Evolutionary conservation across 768 basidiomycete genomes (phyloP).

Genomic region (Lactarius evosmus): DNA sequence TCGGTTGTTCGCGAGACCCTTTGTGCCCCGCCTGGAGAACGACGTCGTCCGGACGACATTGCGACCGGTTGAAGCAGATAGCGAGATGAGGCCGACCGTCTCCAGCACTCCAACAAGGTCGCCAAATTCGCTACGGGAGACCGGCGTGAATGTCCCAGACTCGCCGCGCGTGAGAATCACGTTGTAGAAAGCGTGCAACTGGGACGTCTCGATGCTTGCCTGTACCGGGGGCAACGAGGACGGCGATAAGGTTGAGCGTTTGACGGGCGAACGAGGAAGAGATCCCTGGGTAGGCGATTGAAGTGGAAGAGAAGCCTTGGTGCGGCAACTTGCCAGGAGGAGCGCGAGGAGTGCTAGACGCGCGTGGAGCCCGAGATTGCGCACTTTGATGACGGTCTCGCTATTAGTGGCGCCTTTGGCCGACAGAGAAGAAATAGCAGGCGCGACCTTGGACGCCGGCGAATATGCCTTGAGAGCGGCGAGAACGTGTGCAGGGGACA

Average conservation of each 20-base stretch:
- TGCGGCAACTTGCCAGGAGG: conserved; percentile 60
- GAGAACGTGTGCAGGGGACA: conserved; percentile 68
- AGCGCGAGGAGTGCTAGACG: conserved; percentile 65
- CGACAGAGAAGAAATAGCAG: conserved; percentile 37
- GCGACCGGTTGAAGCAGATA: conserved; percentile 41
- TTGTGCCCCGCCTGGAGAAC: conserved; percentile 41
- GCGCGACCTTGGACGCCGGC: conserved; percentile 33
- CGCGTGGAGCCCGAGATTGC: conserved; percentile 67
- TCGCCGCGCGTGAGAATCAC: conserved; percentile 55
- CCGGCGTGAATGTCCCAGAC: conserved; percentile 54
- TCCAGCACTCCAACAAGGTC: conserved; percentile 73
- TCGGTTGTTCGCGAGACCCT: conserved; percentile 27
- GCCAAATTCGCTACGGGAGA: conserved; percentile 71
- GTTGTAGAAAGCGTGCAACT: conserved; percentile 63
- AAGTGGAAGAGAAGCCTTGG: conserved; percentile 50
- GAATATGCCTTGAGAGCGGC: conserved; percentile 71
- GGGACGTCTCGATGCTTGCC: conserved; percentile 52
- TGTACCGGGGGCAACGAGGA: conserved; percentile 30
- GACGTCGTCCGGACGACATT: conserved; percentile 56
- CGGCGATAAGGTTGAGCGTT: conserved; percentile 46
- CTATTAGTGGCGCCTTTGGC: conserved; percentile 40
- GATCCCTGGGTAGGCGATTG: conserved; percentile 35
- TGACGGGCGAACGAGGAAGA: conserved; percentile 44
- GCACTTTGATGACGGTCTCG: conserved; percentile 64
- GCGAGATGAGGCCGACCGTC: conserved; percentile 60